These are phyloP conservation scores for Epichloe aotearoae DNA, from an alignment of 2,329 filamentous ascomycete genomes.

Conservation along the genomic window DNA sequence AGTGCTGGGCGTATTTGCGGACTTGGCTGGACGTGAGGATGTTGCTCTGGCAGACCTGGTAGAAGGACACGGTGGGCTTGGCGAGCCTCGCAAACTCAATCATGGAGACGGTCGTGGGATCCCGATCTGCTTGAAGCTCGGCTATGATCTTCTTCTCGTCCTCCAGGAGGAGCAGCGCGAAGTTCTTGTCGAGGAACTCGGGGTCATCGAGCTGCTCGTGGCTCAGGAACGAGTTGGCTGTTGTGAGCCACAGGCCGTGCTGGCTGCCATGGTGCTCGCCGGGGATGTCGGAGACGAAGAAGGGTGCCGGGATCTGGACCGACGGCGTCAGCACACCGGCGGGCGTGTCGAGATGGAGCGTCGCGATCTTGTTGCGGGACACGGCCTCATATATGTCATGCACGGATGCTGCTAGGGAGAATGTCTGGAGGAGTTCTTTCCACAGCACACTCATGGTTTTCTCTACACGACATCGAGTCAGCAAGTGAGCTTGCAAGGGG, in stretches of 20 bases:
- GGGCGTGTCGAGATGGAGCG: conserved; percentile 57
- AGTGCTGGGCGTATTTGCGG: conserved; percentile 76
- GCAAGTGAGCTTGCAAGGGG: background rate
- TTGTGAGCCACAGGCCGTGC: conserved; percentile 74
- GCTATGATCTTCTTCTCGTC: conserved; percentile 63
- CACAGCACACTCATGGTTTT: conserved; percentile 54
- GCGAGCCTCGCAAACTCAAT: conserved; percentile 70
- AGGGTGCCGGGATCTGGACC: conserved; percentile 50
- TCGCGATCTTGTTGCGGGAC: conserved; percentile 74
- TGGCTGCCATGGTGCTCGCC: conserved; percentile 54
- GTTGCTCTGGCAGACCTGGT: conserved; percentile 57
- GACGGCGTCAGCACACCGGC: conserved; percentile 47
- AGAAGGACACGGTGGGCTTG: conserved; percentile 53
- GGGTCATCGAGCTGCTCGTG: conserved; percentile 56
- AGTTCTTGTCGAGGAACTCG: conserved; percentile 67
- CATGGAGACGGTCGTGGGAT: conserved; percentile 63
- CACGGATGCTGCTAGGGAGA: conserved; percentile 70
- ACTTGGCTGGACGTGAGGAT: conserved; percentile 69
- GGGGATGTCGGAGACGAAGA: conserved; percentile 61
- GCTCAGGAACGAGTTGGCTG: conserved; percentile 60
- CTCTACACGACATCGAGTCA: conserved; percentile 17
- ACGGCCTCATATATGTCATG: conserved; percentile 72
- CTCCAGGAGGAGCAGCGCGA: conserved; percentile 71
- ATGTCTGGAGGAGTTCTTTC: conserved; percentile 57
- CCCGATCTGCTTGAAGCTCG: conserved; percentile 63